These are phyloP conservation scores for Schizochytrium sp. DNA, from an alignment of 108 stramenopile species.

Conservation along the genomic window DNA sequence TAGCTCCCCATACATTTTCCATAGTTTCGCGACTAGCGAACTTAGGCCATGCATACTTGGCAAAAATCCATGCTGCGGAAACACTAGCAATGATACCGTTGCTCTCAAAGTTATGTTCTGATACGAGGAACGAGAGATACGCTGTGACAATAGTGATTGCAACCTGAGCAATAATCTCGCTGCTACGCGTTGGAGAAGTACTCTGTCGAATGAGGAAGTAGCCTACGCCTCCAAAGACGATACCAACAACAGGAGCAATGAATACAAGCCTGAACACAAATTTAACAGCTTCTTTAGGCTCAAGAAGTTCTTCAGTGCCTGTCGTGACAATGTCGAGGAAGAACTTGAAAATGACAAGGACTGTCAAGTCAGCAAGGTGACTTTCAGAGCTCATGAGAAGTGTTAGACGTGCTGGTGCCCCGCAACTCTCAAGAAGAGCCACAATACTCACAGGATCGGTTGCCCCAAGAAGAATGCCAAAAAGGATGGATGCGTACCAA, in stretches of 20 bases:
- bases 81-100: constrained; percentile 63
- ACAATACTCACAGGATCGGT: constrained; percentile 95
- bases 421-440: constrained; percentile 78
- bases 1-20: constrained; percentile 52
- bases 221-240: constrained; percentile 1
- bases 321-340: constrained; percentile 47
- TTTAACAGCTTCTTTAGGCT: not conserved
- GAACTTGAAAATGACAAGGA: constrained; percentile 32
- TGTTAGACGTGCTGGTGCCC: constrained; percentile 83
- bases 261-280: not conserved
- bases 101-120: constrained; percentile 57
- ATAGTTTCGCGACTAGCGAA: constrained; percentile 48
- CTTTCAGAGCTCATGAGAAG: constrained; percentile 75
- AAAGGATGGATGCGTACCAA: constrained; percentile 78
- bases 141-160: constrained; percentile 40
- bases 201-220: constrained; percentile 16
- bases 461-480: constrained; percentile 88
- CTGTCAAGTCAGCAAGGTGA: constrained; percentile 44
- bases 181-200: constrained; percentile 21
- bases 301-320: not conserved
- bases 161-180: constrained; percentile 47
- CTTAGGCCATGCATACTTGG: constrained; percentile 49
- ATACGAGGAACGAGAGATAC: constrained; percentile 57
- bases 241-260: constrained; percentile 20
- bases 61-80: constrained; percentile 13